Percentiles rank a stretch among this genome's conserved stretches.
Conservation (phyloP, 306 rosid genomes). For the Ormosia emarginata region DNA sequence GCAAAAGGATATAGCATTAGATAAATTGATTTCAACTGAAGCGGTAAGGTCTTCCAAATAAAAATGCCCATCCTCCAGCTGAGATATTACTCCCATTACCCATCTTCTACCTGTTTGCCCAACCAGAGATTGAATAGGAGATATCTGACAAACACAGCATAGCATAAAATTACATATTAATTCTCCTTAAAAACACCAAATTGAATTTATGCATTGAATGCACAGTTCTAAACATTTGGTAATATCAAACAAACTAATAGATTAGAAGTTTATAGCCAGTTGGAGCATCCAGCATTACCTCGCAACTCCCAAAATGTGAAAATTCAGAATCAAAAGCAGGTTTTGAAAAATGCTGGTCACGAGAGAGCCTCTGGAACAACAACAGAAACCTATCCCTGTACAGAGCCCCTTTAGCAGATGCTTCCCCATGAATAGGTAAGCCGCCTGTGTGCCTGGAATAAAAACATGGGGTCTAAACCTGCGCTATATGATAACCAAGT, state of each 20-base stretch:
- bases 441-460: conserved; percentile 52
- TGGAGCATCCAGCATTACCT: conserved; percentile 43
- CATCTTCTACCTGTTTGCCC: conserved; percentile 81
- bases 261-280: neutral
- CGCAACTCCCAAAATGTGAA: conserved; percentile 77
- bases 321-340: conserved; percentile 71
- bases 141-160: conserved; percentile 55
- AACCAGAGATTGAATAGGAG: conserved; percentile 92
- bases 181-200: conserved; percentile 2
- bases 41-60: conserved; percentile 88
- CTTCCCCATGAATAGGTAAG: conserved; percentile 75
- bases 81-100: conserved; percentile 88
- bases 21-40: conserved; percentile 67
- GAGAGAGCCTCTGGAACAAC: conserved; percentile 79
- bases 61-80: conserved; percentile 85
- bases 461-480: conserved; percentile 7
- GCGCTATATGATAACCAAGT: neutral
- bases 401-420: conserved; percentile 63
- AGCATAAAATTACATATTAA: neutral
- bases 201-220: neutral
- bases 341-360: conserved; percentile 75
- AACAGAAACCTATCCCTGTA: conserved; percentile 76
- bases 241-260: neutral
- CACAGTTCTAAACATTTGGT: neutral
- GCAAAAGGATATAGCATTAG: conserved; percentile 82